phyloP scores from a whole-genome alignment of 345 rosid genomes.

The Lepidium africanum region DNA sequence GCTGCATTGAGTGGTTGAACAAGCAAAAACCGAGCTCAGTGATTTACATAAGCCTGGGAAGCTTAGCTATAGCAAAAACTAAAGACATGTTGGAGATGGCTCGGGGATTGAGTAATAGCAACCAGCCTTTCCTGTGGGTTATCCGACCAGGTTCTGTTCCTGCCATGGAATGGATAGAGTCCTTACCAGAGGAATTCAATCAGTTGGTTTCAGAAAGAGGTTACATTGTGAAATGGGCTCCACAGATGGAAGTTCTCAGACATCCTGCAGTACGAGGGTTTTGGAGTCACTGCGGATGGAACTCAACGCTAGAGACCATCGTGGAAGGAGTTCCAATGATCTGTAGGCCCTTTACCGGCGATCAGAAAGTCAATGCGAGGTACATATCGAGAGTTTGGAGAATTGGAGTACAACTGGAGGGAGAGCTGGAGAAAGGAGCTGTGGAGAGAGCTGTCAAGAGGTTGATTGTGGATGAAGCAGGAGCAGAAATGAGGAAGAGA shows the following conservation, averaged over 20 bases:
- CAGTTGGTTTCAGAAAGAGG: conserved; percentile 28
- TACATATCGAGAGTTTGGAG: conserved; percentile 32
- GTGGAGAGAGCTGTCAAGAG: conserved; percentile 24
- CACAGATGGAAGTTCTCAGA: conserved; percentile 38
- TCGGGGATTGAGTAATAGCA: conserved; percentile 32
- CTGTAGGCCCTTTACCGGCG: conserved; percentile 33
- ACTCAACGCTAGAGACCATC: conserved; percentile 39
- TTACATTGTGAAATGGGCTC: conserved; percentile 46
- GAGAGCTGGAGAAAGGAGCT: conserved; percentile 24
- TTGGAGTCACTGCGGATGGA: conserved; percentile 54
- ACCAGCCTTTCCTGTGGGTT: conserved; percentile 49
- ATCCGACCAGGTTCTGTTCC: conserved; percentile 29
- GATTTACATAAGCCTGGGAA: conserved; percentile 60
- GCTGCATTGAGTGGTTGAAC: conserved; percentile 48
- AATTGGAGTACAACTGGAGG: conserved; percentile 34
- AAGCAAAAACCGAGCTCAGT: conserved; percentile 36
- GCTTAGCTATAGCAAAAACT: conserved; percentile 26
- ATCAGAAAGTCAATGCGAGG: conserved; percentile 40
- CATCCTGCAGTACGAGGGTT: conserved; percentile 43
- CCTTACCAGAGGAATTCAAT: conserved; percentile 27
- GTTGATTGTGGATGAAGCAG: conserved; percentile 29
- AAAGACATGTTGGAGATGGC: conserved; percentile 30
- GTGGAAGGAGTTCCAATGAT: conserved; percentile 47
- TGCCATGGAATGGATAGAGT: conserved; percentile 16
- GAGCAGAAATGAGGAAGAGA: conserved; percentile 30